Evolutionary conservation across 495 filamentous ascomycete genomes (phyloP).

Genomic region (Hyaloscypha bicolor): DNA sequence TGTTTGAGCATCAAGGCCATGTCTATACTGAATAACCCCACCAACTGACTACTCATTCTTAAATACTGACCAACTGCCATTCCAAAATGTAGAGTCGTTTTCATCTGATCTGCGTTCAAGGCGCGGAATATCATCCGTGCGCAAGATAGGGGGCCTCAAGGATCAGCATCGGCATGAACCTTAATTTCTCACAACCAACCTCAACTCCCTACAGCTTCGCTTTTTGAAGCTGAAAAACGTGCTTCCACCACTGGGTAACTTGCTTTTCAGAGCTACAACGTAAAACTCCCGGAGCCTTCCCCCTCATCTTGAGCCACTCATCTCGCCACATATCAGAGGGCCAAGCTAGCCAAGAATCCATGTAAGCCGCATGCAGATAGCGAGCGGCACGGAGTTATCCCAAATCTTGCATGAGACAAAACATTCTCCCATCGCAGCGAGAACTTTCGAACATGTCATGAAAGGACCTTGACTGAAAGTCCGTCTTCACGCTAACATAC

Average conservation of each 20-base stretch:
- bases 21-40: constrained; percentile 25
- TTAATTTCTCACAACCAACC: neutral
- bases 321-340: neutral
- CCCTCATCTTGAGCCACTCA: neutral
- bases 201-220: neutral
- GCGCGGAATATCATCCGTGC: neutral
- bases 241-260: neutral
- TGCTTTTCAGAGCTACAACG: neutral
- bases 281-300: neutral
- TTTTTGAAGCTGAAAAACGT: neutral
- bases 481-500: neutral
- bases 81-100: neutral
- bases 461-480: neutral
- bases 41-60: neutral
- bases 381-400: neutral
- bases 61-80: neutral
- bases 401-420: neutral
- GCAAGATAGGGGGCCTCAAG: neutral
- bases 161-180: neutral
- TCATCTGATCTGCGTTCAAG: too few relatives aligned
- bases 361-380: constrained; percentile 10
- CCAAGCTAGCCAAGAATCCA: constrained; percentile 8
- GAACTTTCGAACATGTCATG: neutral
- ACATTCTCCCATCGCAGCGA: neutral
- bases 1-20: constrained; percentile 12